Conservation (phyloP, 371 early-diverging fungal species). For the Mortierella sp. region DNA sequence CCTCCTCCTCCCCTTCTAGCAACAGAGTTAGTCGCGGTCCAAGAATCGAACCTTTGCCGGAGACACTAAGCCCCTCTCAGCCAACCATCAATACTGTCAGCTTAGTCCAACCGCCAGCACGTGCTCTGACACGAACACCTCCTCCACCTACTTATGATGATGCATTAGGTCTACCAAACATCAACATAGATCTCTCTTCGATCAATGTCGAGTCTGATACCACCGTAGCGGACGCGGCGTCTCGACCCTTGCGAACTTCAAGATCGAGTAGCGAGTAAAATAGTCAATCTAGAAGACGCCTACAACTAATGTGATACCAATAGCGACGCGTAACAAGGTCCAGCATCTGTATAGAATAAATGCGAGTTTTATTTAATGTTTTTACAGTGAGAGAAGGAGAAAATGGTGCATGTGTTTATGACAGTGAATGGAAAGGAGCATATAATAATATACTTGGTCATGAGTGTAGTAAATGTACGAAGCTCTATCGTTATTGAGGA, state of each 20-base stretch:
- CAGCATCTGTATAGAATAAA: neutral
- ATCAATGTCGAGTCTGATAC: neutral
- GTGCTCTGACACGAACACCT: constrained; percentile 3
- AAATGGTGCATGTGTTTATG: no score
- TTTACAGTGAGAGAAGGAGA: no score
- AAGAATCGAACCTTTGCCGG: neutral
- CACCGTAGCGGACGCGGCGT: neutral
- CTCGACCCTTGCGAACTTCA: neutral
- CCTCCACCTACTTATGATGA: constrained; percentile 12
- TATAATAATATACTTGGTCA: neutral
- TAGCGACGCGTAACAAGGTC: no score
- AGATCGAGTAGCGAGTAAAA: neutral
- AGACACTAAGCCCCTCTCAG: neutral
- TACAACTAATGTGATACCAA: neutral
- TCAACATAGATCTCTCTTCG: neutral
- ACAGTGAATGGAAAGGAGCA: neutral
- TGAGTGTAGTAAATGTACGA: neutral
- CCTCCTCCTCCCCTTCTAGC: neutral
- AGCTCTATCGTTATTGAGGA: neutral
- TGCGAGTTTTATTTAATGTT: no score
- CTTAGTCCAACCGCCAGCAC: constrained; percentile 11
- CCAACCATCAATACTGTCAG: neutral
- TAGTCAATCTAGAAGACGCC: neutral
- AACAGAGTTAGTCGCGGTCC: neutral
- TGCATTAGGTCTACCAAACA: neutral